Percentiles rank a stretch among this genome's conserved stretches.
Conservation (phyloP, 352 stramenopile species). For the Globisporangium emineosum region DNA sequence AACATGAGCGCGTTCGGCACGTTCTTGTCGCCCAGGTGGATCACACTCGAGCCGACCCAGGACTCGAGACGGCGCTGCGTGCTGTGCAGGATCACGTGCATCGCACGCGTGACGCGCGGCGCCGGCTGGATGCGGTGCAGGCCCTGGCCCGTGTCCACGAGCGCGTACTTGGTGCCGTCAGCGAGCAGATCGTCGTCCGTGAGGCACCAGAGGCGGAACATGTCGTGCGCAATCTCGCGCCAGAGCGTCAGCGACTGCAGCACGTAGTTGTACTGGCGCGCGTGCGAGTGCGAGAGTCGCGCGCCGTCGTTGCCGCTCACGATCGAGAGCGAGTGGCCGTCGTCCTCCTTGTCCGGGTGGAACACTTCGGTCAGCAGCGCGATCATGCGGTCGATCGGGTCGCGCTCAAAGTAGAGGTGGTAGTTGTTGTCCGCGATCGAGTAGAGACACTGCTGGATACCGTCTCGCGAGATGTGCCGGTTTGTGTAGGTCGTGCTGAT, state of each 20-base stretch:
- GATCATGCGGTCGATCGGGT: constrained; percentile 96
- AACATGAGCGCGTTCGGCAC: constrained; percentile 98
- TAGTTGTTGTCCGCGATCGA: constrained; percentile 97
- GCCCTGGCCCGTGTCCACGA: constrained; percentile 95
- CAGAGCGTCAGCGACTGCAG: constrained; percentile 95
- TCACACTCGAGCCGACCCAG: constrained; percentile 94
- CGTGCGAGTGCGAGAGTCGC: constrained; percentile 93
- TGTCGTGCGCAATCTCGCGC: constrained; percentile 95
- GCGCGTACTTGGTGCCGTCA: constrained; percentile 75
- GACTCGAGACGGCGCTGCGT: constrained; percentile 70
- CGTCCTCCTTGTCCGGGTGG: constrained; percentile 58
- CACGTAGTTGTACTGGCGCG: constrained; percentile 95
- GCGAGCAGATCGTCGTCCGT: constrained; percentile 93
- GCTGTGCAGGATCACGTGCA: constrained; percentile 92
- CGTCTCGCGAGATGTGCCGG: constrained; percentile 56
- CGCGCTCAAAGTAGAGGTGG: constrained; percentile 96
- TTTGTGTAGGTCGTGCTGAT: constrained; percentile 81
- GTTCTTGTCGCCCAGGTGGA: constrained; percentile 98
- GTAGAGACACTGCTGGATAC: constrained; percentile 94
- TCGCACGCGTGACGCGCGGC: constrained; percentile 91
- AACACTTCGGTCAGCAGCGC: constrained; percentile 87
- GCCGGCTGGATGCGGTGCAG: constrained; percentile 93
- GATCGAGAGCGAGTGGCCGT: constrained; percentile 90
- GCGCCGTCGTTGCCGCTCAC: constrained; percentile 91
- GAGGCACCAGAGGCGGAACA: constrained; percentile 96